Percentiles rank a stretch among this genome's conserved stretches.
Conservation (phyloP, 768 basidiomycete species). For the Cyathus striatus region DNA sequence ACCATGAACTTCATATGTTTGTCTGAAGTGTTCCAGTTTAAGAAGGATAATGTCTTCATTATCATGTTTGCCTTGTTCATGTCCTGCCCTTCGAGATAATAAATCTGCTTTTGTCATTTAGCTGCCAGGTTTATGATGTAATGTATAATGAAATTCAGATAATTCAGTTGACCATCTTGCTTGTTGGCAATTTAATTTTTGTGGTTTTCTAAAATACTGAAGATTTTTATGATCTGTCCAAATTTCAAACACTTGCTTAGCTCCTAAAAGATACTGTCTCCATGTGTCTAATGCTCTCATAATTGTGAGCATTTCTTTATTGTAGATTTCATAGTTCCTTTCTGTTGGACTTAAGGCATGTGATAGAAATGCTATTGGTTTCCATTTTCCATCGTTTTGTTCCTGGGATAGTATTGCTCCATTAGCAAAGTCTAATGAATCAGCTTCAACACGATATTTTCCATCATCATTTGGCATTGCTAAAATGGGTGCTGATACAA, state of each 20-base stretch:
- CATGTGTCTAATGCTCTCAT: constrained; percentile 21
- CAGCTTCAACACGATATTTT: constrained; percentile 14
- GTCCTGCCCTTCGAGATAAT: background rate
- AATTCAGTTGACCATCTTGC: too few species aligned
- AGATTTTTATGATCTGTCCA: constrained; percentile 35
- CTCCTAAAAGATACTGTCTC: constrained; percentile 17
- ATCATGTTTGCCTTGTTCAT: background rate
- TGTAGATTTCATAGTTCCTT: constrained; percentile 38
- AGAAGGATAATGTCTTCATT: background rate
- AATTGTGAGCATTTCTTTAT: constrained; percentile 46
- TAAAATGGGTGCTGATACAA: constrained; percentile 21
- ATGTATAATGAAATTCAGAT: constrained; percentile 24
- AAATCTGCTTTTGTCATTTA: background rate
- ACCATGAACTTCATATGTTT: too few species aligned
- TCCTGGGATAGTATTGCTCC: constrained; percentile 19
- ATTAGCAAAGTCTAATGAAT: constrained; percentile 15
- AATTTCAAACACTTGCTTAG: constrained; percentile 17
- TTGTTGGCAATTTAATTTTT: constrained; percentile 34
- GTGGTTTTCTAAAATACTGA: constrained; percentile 32
- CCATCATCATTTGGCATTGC: constrained; percentile 6
- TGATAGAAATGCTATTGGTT: constrained; percentile 36
- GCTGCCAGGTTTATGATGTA: constrained; percentile 23
- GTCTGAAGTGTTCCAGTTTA: too few species aligned
- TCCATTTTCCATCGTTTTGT: constrained; percentile 15
- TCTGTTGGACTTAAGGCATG: constrained; percentile 27